Conservation (phyloP, 2,329 filamentous ascomycete species). For the Monosporascus sp. region DNA sequence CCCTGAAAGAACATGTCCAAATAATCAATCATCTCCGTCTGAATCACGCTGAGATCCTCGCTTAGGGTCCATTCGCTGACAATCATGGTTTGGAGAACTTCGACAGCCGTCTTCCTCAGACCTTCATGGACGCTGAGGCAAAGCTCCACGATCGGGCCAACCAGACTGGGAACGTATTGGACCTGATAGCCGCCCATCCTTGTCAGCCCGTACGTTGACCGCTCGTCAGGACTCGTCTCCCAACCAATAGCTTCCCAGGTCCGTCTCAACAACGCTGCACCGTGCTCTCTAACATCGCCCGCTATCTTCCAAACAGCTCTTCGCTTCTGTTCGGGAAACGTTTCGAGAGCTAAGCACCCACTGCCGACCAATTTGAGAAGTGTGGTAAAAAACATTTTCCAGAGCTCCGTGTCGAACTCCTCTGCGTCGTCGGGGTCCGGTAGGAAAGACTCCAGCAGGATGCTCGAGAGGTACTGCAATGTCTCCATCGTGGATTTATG, state of each 20-base stretch:
- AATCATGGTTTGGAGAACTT: constrained; percentile 96
- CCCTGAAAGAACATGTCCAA: constrained; percentile 86
- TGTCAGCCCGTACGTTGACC: constrained; percentile 67
- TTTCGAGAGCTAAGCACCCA: constrained; percentile 83
- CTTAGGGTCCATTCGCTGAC: constrained; percentile 96
- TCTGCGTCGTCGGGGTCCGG: constrained; percentile 90
- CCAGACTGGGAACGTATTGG: constrained; percentile 90
- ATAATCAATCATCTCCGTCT: constrained; percentile 95
- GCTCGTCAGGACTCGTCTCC: constrained; percentile 81
- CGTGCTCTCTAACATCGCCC: constrained; percentile 87
- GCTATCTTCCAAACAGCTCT: constrained; percentile 98
- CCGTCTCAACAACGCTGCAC: constrained; percentile 75
- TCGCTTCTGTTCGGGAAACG: constrained; percentile 93
- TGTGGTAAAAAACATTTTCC: constrained; percentile 89
- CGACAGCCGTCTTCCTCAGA: constrained; percentile 80
- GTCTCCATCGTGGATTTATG: constrained; percentile 85
- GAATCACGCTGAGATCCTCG: constrained; percentile 83
- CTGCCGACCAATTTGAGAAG: constrained; percentile 86
- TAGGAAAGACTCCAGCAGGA: constrained; percentile 77
- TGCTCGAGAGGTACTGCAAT: constrained; percentile 73
- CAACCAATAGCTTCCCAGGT: constrained; percentile 97
- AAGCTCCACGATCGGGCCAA: constrained; percentile 86
- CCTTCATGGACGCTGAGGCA: constrained; percentile 95
- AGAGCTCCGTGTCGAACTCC: constrained; percentile 85
- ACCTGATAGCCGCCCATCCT: constrained; percentile 97